Evolutionary conservation across 768 basidiomycete genomes (phyloP).

Genomic region (Suillus subluteus): DNA sequence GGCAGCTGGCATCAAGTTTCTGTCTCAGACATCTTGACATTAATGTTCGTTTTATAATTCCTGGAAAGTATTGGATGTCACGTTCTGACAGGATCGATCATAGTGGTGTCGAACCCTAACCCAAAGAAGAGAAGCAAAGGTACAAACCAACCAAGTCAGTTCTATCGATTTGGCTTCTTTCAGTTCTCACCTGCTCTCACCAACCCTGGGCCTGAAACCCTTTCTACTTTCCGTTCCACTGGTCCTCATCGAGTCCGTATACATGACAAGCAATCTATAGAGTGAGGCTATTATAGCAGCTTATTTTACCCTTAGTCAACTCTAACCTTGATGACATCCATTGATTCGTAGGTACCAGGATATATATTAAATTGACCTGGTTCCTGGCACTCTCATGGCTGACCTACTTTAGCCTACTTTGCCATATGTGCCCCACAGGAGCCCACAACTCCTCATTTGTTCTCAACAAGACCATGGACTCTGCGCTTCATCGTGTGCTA

Average conservation of each 20-base stretch:
- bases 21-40: too few relatives aligned
- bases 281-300: background rate
- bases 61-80: too few relatives aligned
- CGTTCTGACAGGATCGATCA: too few relatives aligned
- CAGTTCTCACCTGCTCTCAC: background rate
- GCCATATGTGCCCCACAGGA: background rate
- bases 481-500: background rate
- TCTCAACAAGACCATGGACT: background rate
- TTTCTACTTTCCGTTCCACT: background rate
- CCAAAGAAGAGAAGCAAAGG: too few relatives aligned
- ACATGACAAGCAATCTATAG: background rate
- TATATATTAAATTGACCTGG: background rate
- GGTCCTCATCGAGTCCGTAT: background rate
- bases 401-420: background rate
- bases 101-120: too few relatives aligned
- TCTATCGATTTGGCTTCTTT: background rate
- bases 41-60: too few relatives aligned
- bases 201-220: background rate
- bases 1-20: too few relatives aligned
- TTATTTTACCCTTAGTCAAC: constrained; percentile 5
- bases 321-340: background rate
- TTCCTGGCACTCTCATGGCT: background rate
- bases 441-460: background rate
- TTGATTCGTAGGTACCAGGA: background rate
- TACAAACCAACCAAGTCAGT: constrained; percentile 7